phyloP scores from a whole-genome alignment of 768 basidiomycete genomes.

The Tephrocybe rancida region DNA sequence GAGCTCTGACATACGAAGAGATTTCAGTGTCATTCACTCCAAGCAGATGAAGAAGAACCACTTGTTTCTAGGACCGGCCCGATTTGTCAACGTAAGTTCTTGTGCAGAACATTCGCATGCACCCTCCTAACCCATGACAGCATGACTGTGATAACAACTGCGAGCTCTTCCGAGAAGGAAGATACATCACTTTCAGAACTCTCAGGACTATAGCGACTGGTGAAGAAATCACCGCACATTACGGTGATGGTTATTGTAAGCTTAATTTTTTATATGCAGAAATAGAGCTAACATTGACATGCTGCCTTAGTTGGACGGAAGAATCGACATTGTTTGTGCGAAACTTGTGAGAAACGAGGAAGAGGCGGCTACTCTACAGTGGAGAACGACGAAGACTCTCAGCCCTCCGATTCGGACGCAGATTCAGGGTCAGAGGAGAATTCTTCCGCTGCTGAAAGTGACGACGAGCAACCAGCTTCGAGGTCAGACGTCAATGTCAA shows the following conservation, averaged over 20 bases:
- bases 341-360: conserved; percentile 80
- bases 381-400: conserved; percentile 49
- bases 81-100: conserved; percentile 84
- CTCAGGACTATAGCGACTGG: conserved; percentile 76
- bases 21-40: conserved; percentile 91
- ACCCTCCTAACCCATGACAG: conserved; percentile 42
- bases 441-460: conserved; percentile 37
- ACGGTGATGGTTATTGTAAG: conserved; percentile 90
- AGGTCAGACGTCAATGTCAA: conserved; percentile 60
- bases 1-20: conserved; percentile 77
- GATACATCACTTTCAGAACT: conserved; percentile 87
- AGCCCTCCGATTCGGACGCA: conserved; percentile 51
- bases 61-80: conserved; percentile 87
- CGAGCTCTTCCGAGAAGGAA: conserved; percentile 85
- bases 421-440: conserved; percentile 50
- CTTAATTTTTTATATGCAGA: conserved; percentile 24
- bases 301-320: conserved; percentile 56
- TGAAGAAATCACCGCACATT: conserved; percentile 89
- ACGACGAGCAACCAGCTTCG: conserved; percentile 37
- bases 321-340: conserved; percentile 80
- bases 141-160: conserved; percentile 92
- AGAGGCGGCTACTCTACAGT: conserved; percentile 77
- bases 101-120: conserved; percentile 23
- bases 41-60: conserved; percentile 93
- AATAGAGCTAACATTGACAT: conserved; percentile 1